Conservation (phyloP, 73 alveolate species). For the Breviolum minutum region DNA sequence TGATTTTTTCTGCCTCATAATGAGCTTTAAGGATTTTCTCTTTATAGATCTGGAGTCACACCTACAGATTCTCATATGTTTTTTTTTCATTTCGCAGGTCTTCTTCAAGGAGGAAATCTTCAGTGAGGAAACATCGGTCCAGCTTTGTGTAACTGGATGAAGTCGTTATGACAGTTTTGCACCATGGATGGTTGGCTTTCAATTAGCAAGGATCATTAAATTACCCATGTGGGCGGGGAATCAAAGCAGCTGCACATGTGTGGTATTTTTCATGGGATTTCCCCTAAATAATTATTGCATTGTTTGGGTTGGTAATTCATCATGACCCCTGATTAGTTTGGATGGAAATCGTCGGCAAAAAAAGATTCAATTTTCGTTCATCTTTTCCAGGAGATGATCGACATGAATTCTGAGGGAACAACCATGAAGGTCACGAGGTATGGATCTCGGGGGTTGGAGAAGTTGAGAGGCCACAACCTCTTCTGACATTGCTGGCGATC, state of each 20-base stretch:
- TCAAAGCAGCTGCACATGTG: neutral
- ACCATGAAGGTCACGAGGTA: slow-evolving; percentile 24
- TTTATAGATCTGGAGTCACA: too few species aligned
- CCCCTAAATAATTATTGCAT: too few species aligned
- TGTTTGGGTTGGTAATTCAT: too few species aligned
- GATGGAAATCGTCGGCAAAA: too few species aligned
- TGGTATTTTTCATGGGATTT: neutral
- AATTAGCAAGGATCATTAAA: too few species aligned
- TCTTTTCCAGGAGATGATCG: slow-evolving; percentile 47
- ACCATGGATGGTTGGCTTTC: too few species aligned
- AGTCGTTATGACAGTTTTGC: too few species aligned
- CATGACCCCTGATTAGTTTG: too few species aligned
- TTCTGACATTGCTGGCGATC: neutral
- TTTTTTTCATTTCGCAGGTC: neutral
- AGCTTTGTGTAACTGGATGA: neutral
- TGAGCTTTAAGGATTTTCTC: neutral
- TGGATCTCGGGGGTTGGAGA: neutral
- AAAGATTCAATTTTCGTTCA: too few species aligned
- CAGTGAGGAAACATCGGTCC: neutral
- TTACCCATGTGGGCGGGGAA: too few species aligned
- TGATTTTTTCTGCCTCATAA: neutral
- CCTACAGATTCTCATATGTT: neutral
- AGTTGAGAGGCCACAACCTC: neutral
- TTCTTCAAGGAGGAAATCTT: neutral
- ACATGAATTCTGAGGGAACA: slow-evolving; percentile 8